Percentiles rank a stretch among this genome's conserved stretches.
Evolutionary conservation across 1,139 yeast species (phyloP).

Genomic region (Nakaseomyces bracarensis): DNA sequence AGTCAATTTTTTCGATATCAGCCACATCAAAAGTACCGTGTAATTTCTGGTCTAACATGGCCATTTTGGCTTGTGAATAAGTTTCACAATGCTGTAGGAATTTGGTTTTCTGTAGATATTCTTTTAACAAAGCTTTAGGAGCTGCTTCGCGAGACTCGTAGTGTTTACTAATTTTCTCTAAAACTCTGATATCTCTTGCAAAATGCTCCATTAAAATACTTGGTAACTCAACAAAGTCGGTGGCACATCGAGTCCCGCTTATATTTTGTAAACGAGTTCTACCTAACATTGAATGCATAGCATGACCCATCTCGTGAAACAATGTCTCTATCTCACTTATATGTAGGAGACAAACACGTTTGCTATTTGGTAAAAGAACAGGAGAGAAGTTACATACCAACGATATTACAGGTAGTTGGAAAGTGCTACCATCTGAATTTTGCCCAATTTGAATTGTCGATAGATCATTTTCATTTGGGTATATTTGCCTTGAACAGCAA

Average conservation of each 20-base stretch:
- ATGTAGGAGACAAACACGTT: constrained; percentile 42
- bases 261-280: constrained; percentile 83
- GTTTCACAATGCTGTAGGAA: constrained; percentile 64
- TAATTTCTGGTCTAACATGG: constrained; percentile 73
- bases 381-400: constrained; percentile 74
- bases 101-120: constrained; percentile 46
- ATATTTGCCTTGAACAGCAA: constrained; percentile 78
- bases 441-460: constrained; percentile 37
- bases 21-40: constrained; percentile 40
- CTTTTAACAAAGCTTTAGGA: constrained; percentile 41
- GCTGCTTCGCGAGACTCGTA: constrained; percentile 58
- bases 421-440: constrained; percentile 36
- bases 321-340: constrained; percentile 83
- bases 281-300: constrained; percentile 96
- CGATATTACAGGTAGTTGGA: constrained; percentile 84
- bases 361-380: constrained; percentile 26
- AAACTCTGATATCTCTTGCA: constrained; percentile 72
- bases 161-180: constrained; percentile 66
- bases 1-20: constrained; percentile 34
- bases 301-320: constrained; percentile 99
- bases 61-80: constrained; percentile 83
- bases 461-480: constrained; percentile 41
- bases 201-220: constrained; percentile 92
- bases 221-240: constrained; percentile 95
- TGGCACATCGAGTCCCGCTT: constrained; percentile 90